Evolutionary conservation across 495 filamentous ascomycete species (phyloP), one percentile per base, ranked within the genome.

Genomic region (Penicillium roqueforti): DNA sequence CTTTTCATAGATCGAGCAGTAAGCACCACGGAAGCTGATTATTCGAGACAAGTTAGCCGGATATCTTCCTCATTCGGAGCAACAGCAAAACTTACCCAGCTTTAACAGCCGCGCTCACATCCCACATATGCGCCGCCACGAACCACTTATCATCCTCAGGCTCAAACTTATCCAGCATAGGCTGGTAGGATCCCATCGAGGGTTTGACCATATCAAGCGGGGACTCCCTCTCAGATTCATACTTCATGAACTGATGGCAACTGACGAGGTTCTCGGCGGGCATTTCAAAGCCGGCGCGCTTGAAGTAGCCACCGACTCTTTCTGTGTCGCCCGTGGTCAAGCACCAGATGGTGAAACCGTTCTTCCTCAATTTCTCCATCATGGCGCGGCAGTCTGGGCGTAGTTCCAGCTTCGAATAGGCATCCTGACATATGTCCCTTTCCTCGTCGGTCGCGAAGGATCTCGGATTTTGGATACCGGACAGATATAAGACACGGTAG

Each of bases 91-190:
- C 32, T n/a, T 36, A 72, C 28, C 69, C 65, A 23, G 51, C 55
- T 53, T 56, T 69, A 11, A 41, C 53, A 6, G 70, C 70, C 1
- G 69, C 69, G 6, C 61, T 58, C 13, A 68, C 67, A 63, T 74
- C 70, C 70, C 70, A 74, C 69, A 71, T 70, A 58, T 74, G 70
- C 38, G 70, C 70, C 22, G 70, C 70, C 2, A 64, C 70, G 50
- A 72, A 70, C 67, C 67, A 70, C 49, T 56, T 56, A 31, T 51
- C 47, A 25, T 63, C 61, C 1, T 43, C 42, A 1, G 29, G 18
- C 1, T 25, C 54, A 29, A 67, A 63, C 39, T 49, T 31, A 8
- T 56, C 54, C 22, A 68, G 42, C 31, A 59, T 51, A 20, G 62
- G 58, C 38, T 44, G 48, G 54, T 76, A 76, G 3, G 67, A 66